phyloP scores from a whole-genome alignment of 331 rosid species.

The Pyracantha coccinea region DNA sequence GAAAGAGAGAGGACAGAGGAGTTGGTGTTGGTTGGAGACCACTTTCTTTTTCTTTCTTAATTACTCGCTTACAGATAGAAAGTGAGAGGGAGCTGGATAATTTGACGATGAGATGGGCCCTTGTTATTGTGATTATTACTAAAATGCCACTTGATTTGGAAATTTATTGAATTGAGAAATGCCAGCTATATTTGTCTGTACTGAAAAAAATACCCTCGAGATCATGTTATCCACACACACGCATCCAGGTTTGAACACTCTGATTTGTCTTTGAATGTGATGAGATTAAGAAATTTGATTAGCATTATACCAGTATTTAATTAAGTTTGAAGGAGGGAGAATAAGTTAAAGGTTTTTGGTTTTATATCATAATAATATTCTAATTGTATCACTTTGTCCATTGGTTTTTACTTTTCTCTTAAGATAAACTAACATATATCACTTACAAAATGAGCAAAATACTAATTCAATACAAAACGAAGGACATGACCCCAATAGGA shows the following conservation, averaged over 20 bases:
- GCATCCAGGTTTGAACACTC: neutral
- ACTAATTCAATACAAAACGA: no score
- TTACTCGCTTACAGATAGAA: slow-evolving; percentile 41
- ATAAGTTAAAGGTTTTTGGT: no score
- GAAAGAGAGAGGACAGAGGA: neutral
- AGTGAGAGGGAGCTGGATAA: slow-evolving; percentile 18
- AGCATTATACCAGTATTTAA: neutral
- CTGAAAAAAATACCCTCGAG: neutral
- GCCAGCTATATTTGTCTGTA: slow-evolving; percentile 17
- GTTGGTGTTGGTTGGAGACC: slow-evolving; percentile 60
- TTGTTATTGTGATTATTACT: neutral
- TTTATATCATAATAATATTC: no score
- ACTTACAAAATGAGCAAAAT: no score
- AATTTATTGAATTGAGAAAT: neutral
- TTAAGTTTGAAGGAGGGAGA: no score
- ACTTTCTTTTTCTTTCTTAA: slow-evolving; percentile 34
- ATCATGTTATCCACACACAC: slow-evolving; percentile 21
- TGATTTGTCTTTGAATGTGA: neutral
- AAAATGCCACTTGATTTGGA: neutral
- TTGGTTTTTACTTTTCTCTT: no score
- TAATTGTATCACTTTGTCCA: no score
- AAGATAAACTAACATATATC: no score
- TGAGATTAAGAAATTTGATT: neutral
- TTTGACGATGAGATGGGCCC: neutral
- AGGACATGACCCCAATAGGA: no score